Base-by-base conservation (phyloP, 805 yeast genomes). In the Priceomyces castillae region DNA sequence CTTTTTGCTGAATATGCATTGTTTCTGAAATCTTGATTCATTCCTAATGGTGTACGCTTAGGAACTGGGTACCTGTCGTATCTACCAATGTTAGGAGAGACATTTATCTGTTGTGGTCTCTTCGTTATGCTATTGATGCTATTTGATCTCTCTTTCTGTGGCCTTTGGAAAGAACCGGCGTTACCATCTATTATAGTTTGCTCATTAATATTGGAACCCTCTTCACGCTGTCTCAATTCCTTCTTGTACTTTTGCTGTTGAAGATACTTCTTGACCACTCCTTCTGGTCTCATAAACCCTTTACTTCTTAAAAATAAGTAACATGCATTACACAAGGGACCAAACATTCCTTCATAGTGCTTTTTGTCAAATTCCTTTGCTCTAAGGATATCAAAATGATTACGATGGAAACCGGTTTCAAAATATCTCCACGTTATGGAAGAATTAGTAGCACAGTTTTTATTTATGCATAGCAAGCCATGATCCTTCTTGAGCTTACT, bases 251-350 rank as follows among this genome's bases (percentile, higher is more conserved):
- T 57, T 48, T 71, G 75, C 48, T 71, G 76, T 47, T 71, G 73
- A 43, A 66, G 57, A 51, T 71, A 71, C 52, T 71, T 71, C 47
- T 68, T 69, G 7, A 71, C 76, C 14, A 71, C 75, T 10, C 66
- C 67, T 46, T 66, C 73, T 4, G 76, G 76, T 47, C 76, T 61
- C 75, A 68, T 68, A 50, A 68, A 68, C 16, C 73, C 73, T 47
- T 66, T 68, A 42, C 62, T 69, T 41, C 74, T 58, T 41, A 69
- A 62, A 44, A 71, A 71, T 19, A 71, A 52, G 53, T 64, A 71
- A 51, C 76, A 71, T 11, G 76, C 76, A 47, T 71, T 71, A 51
- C 76, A 71, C 46, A 71, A 54, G 0, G 76, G 75, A 3, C 76
- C 76, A 51, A 65, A 68, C 76, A 71, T 71, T 5, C 75, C 76